Evolutionary conservation across 805 yeast species (phyloP), one percentile per base, ranked within the genome.

Genomic region (Lachancea thermotolerans): DNA sequence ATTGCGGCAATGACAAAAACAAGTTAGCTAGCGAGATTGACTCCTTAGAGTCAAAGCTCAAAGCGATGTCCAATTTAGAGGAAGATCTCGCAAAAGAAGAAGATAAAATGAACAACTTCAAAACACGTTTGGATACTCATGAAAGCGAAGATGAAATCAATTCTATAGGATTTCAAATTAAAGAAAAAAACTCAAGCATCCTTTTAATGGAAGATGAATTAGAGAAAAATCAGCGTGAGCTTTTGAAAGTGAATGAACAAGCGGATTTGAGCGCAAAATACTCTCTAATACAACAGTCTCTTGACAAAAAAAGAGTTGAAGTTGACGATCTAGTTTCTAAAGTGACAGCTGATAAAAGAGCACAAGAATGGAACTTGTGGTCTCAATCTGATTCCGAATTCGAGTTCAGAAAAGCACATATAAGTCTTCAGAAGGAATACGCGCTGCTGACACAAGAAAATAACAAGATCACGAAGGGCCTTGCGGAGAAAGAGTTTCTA

Each of bases 191-290:
- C 37, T 53, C 57, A 10, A 55, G 64, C 30, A 62, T 78, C 8
- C 40, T 60, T 2, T 35, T 56, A 2, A 17, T 69, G 3, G 81
- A 77, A 50, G 52, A 57, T 15, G 71, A 72, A 17, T 56, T 80
- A 10, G 93, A 86, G 9, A 70, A 69, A 0, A 54, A 80, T 12
- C 74, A 75, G 45, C 70, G 70, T 14, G 72, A 77, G 16, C 67
- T 85, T 11, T 57, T 75, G 4, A 63, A 67, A 12, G 71, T 76
- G 3, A 81, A 77, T 52, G 72, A 74, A 53, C 82, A 78, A 55
- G 69, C 84, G 0, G 89, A 81, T 40, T 54, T 72, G 2, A 68
- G 75, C 49, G 82, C 87, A 0, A 78, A 75, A 49, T 55, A 79
- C 3, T 67, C 72, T 0, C 55, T 80, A 37, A 37, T 58, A 45